Conservation (phyloP, 352 stramenopile genomes). For the Phytophthora colocasiae region DNA sequence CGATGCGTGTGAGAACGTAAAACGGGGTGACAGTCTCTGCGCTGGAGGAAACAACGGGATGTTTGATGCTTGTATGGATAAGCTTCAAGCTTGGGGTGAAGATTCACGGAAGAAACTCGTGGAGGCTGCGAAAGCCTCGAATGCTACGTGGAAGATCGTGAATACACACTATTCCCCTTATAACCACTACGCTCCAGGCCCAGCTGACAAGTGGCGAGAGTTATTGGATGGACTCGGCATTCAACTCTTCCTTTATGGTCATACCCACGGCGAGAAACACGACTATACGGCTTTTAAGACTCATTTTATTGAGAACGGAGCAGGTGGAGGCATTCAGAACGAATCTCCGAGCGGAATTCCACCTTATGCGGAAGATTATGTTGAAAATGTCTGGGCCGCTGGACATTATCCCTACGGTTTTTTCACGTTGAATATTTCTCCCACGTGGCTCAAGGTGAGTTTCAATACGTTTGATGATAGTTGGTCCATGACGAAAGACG, state of each 20-base stretch:
- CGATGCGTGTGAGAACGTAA: slow-evolving; percentile 58
- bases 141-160: slow-evolving; percentile 84
- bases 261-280: slow-evolving; percentile 82
- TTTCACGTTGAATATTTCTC: slow-evolving; percentile 66
- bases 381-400: slow-evolving; percentile 74
- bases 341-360: slow-evolving; percentile 74
- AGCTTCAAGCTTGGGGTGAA: slow-evolving; percentile 62
- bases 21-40: slow-evolving; percentile 58
- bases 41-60: slow-evolving; percentile 60
- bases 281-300: slow-evolving; percentile 69
- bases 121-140: slow-evolving; percentile 63
- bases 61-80: slow-evolving; percentile 79
- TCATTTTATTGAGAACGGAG: slow-evolving; percentile 84
- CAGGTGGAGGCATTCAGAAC: slow-evolving; percentile 75
- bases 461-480: slow-evolving; percentile 75
- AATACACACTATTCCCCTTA: slow-evolving; percentile 88
- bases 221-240: slow-evolving; percentile 62
- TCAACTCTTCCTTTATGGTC: slow-evolving; percentile 74
- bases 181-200: slow-evolving; percentile 69
- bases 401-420: slow-evolving; percentile 75
- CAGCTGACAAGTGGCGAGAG: slow-evolving; percentile 60
- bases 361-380: slow-evolving; percentile 58
- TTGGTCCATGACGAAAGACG: slow-evolving; percentile 62
- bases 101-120: slow-evolving; percentile 64
- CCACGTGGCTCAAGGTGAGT: slow-evolving; percentile 64